These are phyloP conservation scores for Calycina herbarum DNA, from an alignment of 2,329 filamentous ascomycete genomes.

Conservation along the genomic window DNA sequence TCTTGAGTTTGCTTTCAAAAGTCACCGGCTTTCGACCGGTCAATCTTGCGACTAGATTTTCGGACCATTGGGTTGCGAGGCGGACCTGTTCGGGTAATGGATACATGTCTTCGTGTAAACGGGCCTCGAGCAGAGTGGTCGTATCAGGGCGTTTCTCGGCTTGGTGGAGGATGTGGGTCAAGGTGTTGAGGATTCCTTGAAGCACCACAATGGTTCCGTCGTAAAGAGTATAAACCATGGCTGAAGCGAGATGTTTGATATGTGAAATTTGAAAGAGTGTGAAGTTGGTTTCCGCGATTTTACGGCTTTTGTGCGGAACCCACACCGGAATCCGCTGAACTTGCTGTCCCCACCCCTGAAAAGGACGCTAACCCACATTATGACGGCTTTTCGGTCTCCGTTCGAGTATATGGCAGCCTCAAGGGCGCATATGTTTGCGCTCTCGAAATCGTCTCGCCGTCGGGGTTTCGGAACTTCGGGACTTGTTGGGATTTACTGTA, in stretches of 20 bases:
- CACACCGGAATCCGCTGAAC: too few relatives aligned
- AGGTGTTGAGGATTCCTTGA: conserved; percentile 30
- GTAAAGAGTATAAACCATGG: conserved; percentile 32
- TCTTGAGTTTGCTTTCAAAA: not conserved
- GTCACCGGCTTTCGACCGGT: conserved; percentile 30
- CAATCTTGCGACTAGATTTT: conserved; percentile 32
- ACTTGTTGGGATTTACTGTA: too few relatives aligned
- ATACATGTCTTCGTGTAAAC: conserved; percentile 49
- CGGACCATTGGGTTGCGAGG: conserved; percentile 32
- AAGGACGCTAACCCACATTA: too few relatives aligned
- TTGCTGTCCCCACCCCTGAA: too few relatives aligned
- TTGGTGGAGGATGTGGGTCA: conserved; percentile 36
- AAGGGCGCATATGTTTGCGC: too few relatives aligned
- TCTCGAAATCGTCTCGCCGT: too few relatives aligned
- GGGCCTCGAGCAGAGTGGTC: conserved; percentile 37
- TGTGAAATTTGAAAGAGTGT: not conserved
- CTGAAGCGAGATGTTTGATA: not conserved
- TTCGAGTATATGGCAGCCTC: too few relatives aligned
- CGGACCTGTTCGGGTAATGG: conserved; percentile 46
- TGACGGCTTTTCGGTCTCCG: too few relatives aligned
- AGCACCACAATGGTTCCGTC: conserved; percentile 33
- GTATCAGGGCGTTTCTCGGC: conserved; percentile 26
- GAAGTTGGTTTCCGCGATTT: not conserved
- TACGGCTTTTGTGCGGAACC: not conserved
- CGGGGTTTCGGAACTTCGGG: too few relatives aligned